Conservation (phyloP, 139 green algal species). For the Coelastrella sp. region DNA sequence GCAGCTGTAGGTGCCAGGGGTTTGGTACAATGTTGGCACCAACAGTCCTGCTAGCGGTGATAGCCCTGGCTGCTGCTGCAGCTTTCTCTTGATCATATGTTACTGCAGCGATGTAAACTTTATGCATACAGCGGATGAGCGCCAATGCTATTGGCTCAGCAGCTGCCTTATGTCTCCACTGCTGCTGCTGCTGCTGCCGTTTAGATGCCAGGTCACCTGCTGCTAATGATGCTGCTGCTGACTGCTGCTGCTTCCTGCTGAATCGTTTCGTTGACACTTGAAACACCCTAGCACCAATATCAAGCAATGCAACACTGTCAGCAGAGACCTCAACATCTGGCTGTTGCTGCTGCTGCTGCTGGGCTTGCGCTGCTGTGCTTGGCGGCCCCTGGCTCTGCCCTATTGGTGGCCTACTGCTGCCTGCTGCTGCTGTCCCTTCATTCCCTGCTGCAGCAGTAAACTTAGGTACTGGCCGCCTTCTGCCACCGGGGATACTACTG, state of each 20-base stretch:
- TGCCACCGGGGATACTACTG: neutral
- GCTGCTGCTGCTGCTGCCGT: neutral
- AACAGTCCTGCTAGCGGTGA: neutral
- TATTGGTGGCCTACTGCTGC: neutral
- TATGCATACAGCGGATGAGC: constrained; percentile 23
- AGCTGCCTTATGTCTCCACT: neutral
- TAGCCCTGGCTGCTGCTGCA: neutral
- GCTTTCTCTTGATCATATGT: neutral
- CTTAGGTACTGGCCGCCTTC: neutral
- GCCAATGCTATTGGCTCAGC: neutral
- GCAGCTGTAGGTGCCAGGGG: constrained; percentile 22
- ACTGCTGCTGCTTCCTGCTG: neutral
- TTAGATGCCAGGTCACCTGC: neutral
- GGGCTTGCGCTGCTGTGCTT: neutral
- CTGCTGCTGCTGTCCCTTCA: neutral
- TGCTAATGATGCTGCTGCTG: neutral
- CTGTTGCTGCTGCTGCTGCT: constrained; percentile 7
- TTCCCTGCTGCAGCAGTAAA: neutral
- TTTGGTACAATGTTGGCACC: neutral
- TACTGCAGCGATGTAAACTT: constrained; percentile 15
- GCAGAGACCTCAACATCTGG: neutral
- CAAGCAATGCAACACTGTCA: neutral
- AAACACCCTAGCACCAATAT: neutral
- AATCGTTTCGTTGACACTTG: neutral
- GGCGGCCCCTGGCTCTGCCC: neutral